Conservation (phyloP, 495 filamentous ascomycete species). For the Geoglossum glabrum region DNA sequence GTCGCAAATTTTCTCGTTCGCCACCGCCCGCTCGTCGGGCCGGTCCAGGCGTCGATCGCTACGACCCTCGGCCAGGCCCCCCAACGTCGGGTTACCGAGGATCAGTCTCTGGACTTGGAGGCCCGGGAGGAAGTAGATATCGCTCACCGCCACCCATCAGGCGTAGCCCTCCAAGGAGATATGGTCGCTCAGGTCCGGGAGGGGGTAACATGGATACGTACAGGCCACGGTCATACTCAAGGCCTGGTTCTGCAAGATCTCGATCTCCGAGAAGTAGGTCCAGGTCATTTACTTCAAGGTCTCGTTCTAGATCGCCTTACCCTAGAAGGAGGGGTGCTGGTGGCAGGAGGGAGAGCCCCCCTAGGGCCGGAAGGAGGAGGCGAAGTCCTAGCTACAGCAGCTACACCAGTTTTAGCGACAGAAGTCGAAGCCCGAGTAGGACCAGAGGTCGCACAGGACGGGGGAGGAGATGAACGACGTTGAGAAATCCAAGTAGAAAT, state of each 20-base stretch:
- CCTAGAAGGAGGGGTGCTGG: conserved; percentile 20
- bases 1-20: conserved; percentile 30
- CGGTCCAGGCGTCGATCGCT: conserved; percentile 5
- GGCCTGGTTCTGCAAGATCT: conserved; percentile 18
- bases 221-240: conserved; percentile 25
- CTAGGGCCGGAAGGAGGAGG: conserved; percentile 24
- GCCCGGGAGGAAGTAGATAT: conserved; percentile 9
- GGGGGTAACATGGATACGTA: conserved; percentile 6
- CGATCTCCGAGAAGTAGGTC: conserved; percentile 21
- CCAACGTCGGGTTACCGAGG: conserved; percentile 12
- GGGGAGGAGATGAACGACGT: neutral
- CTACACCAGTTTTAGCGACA: conserved; percentile 31
- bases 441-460: conserved; percentile 1
- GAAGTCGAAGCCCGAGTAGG: conserved; percentile 21
- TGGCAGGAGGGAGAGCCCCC: conserved; percentile 21
- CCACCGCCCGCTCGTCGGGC: conserved; percentile 13
- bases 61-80: conserved; percentile 15
- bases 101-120: conserved; percentile 4
- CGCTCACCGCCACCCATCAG: conserved; percentile 9
- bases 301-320: conserved; percentile 28
- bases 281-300: conserved; percentile 29
- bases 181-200: conserved; percentile 3
- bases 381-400: conserved; percentile 43
- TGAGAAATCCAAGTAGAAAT: neutral
- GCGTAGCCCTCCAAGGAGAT: conserved; percentile 5